Conservation (phyloP, 2,329 filamentous ascomycete species). For the Fusarium veterinarium region DNA sequence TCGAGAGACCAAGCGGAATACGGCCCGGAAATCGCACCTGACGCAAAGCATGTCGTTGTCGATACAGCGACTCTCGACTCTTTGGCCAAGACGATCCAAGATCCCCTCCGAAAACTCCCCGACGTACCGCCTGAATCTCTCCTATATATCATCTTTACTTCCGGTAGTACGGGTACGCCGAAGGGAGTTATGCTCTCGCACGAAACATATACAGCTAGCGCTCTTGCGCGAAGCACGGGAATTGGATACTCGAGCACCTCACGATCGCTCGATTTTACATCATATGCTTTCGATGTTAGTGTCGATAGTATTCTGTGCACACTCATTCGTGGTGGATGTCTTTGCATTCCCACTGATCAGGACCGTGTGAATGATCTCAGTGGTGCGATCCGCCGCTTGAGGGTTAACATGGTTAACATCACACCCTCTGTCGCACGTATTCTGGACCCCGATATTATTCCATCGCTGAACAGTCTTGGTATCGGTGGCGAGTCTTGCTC, state of each 20-base stretch:
- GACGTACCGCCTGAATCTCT: constrained; percentile 56
- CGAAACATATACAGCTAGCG: constrained; percentile 58
- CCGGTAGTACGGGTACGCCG: constrained; percentile 71
- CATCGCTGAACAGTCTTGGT: constrained; percentile 59
- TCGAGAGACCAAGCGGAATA: constrained; percentile 32
- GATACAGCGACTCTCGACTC: constrained; percentile 22
- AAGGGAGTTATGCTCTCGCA: constrained; percentile 70
- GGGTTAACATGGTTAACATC: constrained; percentile 61
- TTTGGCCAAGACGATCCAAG: constrained; percentile 26
- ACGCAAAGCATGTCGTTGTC: constrained; percentile 32
- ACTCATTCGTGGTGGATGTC: constrained; percentile 60
- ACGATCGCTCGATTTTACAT: constrained; percentile 59
- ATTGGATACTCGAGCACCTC: constrained; percentile 56
- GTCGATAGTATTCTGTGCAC: constrained; percentile 66
- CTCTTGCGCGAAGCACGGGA: constrained; percentile 41
- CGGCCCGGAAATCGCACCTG: constrained; percentile 33
- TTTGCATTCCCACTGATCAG: constrained; percentile 66
- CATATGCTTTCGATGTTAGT: constrained; percentile 66
- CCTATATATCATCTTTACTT: constrained; percentile 72
- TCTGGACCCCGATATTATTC: constrained; percentile 57
- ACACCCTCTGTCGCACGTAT: constrained; percentile 63
- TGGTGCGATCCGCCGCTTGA: constrained; percentile 57
- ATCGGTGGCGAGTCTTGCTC: constrained; percentile 66
- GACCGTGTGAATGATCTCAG: constrained; percentile 63
- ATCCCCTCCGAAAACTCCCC: constrained; percentile 44